Conservation (phyloP, 805 yeast genomes). For the Scheffersomyces stipitis region DNA sequence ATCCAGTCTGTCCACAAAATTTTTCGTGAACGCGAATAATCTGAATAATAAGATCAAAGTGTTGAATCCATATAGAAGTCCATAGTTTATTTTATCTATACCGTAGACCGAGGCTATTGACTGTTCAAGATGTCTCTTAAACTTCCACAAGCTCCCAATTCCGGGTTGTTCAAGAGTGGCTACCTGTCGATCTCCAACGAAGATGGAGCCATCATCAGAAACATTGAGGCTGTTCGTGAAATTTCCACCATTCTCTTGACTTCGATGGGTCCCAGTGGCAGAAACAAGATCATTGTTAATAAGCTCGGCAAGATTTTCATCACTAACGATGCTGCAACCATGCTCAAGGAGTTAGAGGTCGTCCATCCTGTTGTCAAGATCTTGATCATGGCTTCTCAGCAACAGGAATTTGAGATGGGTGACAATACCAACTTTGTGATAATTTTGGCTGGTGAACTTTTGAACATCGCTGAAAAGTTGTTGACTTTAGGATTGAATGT, state of each 20-base stretch:
- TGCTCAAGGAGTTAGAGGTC: constrained; percentile 87
- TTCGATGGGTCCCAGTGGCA: constrained; percentile 96
- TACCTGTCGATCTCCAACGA: constrained; percentile 82
- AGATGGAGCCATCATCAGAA: constrained; percentile 92
- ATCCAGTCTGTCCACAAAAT: constrained; percentile 1
- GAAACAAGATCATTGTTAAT: constrained; percentile 93
- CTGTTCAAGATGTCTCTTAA: constrained; percentile 73
- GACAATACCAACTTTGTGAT: constrained; percentile 92
- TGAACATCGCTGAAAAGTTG: constrained; percentile 83
- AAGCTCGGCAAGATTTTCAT: constrained; percentile 81
- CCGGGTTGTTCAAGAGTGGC: constrained; percentile 94
- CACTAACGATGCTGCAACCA: constrained; percentile 98
- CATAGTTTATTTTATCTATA: too few species aligned
- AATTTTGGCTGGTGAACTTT: constrained; percentile 88
- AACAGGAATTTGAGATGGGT: constrained; percentile 97
- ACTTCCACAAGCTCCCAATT: constrained; percentile 88
- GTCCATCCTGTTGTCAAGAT: constrained; percentile 97
- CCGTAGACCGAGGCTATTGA: too few species aligned
- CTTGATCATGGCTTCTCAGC: constrained; percentile 93
- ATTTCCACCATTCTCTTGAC: constrained; percentile 89
- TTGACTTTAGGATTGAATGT: constrained; percentile 84
- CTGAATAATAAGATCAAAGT: constrained; percentile 1
- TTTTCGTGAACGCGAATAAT: constrained; percentile 5
- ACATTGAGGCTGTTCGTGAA: constrained; percentile 92
- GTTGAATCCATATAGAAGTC: neutral